phyloP scores from a whole-genome alignment of 805 yeast species.

The Candida oleophila region DNA sequence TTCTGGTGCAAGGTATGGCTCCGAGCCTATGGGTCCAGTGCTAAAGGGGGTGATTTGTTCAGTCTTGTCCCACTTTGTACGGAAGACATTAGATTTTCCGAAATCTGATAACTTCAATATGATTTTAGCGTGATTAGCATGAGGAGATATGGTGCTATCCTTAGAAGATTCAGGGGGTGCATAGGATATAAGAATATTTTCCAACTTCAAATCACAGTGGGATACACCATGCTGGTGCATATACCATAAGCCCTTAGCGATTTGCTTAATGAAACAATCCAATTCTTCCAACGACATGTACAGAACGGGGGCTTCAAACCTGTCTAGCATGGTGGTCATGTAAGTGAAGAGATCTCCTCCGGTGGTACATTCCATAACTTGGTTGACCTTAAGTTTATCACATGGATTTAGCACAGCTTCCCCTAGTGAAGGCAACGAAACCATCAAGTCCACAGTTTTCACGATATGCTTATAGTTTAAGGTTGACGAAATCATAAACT shows the following conservation, averaged over 20 bases:
- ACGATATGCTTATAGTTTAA: constrained; percentile 74
- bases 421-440: constrained; percentile 15
- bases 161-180: not conserved
- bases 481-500: constrained; percentile 82
- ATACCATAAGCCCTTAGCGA: constrained; percentile 75
- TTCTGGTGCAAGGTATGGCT: constrained; percentile 91
- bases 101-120: constrained; percentile 58
- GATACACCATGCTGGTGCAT: constrained; percentile 93
- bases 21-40: constrained; percentile 79
- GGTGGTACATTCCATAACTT: constrained; percentile 38
- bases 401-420: not conserved
- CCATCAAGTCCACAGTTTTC: constrained; percentile 75
- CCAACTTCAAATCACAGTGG: constrained; percentile 90
- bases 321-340: constrained; percentile 16
- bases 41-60: constrained; percentile 49
- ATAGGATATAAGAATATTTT: constrained; percentile 60
- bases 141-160: constrained; percentile 6
- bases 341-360: constrained; percentile 39
- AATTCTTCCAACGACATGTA: constrained; percentile 52
- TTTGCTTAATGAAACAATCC: constrained; percentile 88
- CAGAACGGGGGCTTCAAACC: constrained; percentile 8
- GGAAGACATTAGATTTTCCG: constrained; percentile 88
- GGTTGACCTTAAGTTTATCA: constrained; percentile 20
- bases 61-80: constrained; percentile 74
- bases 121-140: constrained; percentile 10